Evolutionary conservation across 768 basidiomycete genomes (phyloP), one percentile per base, ranked within the genome.

Genomic region (Tephrocybe sp.): DNA sequence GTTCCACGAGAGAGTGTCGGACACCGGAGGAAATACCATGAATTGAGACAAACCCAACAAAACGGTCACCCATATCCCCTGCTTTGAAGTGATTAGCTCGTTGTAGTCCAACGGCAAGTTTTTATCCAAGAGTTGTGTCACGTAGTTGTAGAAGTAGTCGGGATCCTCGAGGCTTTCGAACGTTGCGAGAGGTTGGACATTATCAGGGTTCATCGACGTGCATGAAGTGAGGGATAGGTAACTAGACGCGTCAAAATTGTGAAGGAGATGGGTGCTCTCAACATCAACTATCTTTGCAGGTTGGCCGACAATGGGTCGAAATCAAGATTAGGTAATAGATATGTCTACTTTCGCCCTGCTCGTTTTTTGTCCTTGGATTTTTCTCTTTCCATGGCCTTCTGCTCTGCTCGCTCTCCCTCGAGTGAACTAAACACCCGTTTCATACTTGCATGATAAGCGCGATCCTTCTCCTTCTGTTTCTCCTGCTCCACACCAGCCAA

Each of bases 401-500:
- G 84, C 70, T 98, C 97, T 18, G 93, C 92, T 45, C 95, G 76
- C 73, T 99, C 97, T 25, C 83, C 79, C 56, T 92, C 89, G 24
- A 92, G 74, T 0, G 82, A 81, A 2, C 77, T 83, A 65, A 78
- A 88, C 19, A 88, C 92, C 60, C 79, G 83, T 63, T 86, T 86
- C 86, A 98, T 92, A 55, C 83, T 80, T 42, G 83, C 80, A 59
- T 81, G 83, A 68, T 99, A 97, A 23, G 68, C 70, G 54, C 60
- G 72, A 60, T 97, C 95, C 76, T 92, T 94, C 72, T 88, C 88
- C 65, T 75, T 70, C 70, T 91, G 88, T 62, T 86, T 83, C 69
- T 85, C 82, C 61, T 91, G 85, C 59, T 92, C 84, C 63, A 94
- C 93, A 23, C 75, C 76, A 9, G 95, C 92, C 69, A 99, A 74